These are phyloP conservation scores for Sphaerulina musiva DNA, from an alignment of 2,329 filamentous ascomycete species.

Conservation along the genomic window DNA sequence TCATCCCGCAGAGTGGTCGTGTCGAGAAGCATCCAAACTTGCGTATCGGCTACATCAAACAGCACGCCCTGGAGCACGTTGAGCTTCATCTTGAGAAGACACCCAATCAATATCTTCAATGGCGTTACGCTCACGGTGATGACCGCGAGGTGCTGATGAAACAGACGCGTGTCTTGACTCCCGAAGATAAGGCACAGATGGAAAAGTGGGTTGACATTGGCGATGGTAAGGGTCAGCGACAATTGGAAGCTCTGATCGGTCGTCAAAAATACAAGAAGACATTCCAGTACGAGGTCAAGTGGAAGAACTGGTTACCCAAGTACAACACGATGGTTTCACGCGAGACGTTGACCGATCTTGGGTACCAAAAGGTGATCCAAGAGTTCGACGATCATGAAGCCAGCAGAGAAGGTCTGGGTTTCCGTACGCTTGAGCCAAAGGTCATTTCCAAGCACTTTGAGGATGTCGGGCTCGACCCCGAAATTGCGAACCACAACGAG, in stretches of 20 bases:
- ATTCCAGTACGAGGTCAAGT: conserved; percentile 98
- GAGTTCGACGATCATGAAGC: conserved; percentile 99
- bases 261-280: conserved; percentile 99
- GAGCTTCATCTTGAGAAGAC: conserved; percentile 99
- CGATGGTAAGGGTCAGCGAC: conserved; percentile 70
- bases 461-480: conserved; percentile 88
- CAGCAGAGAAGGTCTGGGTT: conserved; percentile 95
- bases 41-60: conserved; percentile 98
- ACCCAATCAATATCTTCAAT: conserved; percentile 96
- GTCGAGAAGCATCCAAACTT: conserved; percentile 98
- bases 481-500: conserved; percentile 98
- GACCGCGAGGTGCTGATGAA: conserved; percentile 97
- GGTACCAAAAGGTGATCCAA: conserved; percentile 89
- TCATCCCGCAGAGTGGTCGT: conserved; percentile 71
- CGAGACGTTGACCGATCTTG: conserved; percentile 77
- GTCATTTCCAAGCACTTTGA: conserved; percentile 98
- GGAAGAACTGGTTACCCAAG: conserved; percentile 82
- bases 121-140: conserved; percentile 95
- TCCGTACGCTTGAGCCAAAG: conserved; percentile 85
- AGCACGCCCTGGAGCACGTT: conserved; percentile 97
- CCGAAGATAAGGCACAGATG: conserved; percentile 82
- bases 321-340: conserved; percentile 87
- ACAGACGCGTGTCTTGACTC: conserved; percentile 85
- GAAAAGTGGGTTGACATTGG: conserved; percentile 79
- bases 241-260: conserved; percentile 84